A percentile compares a stretch with the other conserved stretches of the same genome.
phyloP scores from a whole-genome alignment of 768 basidiomycete genomes.

The Naganishia kalamii region DNA sequence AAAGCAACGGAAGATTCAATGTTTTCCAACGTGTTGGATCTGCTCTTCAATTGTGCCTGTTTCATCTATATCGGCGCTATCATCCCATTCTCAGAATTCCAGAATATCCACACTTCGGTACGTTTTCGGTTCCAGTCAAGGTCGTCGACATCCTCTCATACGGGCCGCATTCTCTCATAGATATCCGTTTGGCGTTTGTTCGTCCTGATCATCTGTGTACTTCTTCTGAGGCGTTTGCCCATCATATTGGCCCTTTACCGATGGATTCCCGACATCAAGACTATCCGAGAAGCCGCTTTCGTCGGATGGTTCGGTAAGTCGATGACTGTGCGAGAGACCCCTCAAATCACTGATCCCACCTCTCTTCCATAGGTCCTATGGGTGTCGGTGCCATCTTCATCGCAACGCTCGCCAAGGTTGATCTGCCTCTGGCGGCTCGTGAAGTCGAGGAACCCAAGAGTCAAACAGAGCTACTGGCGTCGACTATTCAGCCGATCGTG shows the following conservation, averaged over 20 bases:
- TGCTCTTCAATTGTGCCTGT: slow-evolving; percentile 86
- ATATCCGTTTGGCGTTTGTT: slow-evolving; percentile 78
- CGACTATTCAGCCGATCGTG: slow-evolving; percentile 83
- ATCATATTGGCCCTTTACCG: slow-evolving; percentile 74
- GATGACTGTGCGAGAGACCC: neutral
- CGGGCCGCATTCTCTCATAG: slow-evolving; percentile 11
- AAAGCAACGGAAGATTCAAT: slow-evolving; percentile 84
- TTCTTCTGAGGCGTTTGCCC: slow-evolving; percentile 76
- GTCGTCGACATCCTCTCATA: neutral
- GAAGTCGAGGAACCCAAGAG: slow-evolving; percentile 49
- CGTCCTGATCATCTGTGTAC: slow-evolving; percentile 72
- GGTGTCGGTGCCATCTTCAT: slow-evolving; percentile 97
- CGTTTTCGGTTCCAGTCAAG: neutral
- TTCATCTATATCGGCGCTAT: slow-evolving; percentile 96
- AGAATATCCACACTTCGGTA: slow-evolving; percentile 56
- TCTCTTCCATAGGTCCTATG: slow-evolving; percentile 54
- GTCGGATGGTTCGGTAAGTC: slow-evolving; percentile 77
- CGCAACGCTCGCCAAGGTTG: slow-evolving; percentile 45
- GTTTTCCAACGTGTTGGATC: slow-evolving; percentile 88
- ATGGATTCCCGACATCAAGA: slow-evolving; percentile 96
- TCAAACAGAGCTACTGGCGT: slow-evolving; percentile 62
- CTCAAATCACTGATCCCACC: neutral
- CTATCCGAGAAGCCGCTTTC: slow-evolving; percentile 84
- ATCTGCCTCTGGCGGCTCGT: slow-evolving; percentile 37
- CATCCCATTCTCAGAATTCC: slow-evolving; percentile 85